Base-by-base conservation (phyloP, 2,329 filamentous ascomycete species). In the Nigrospora oryzae region DNA sequence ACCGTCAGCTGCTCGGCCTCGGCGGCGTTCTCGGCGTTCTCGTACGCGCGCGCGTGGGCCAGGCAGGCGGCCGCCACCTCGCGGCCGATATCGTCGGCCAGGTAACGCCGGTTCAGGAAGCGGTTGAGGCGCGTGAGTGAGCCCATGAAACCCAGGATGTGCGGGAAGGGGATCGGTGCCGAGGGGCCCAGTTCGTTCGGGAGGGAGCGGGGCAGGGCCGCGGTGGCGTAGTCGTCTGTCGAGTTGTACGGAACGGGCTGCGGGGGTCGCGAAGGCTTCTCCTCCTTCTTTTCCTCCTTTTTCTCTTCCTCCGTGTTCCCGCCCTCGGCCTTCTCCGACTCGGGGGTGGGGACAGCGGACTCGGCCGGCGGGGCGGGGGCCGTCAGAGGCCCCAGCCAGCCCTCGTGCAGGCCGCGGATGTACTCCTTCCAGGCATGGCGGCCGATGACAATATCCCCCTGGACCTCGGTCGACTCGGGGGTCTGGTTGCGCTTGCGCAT, bases 341-440 rank as follows among this genome's bases (percentile, higher is more conserved):
- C 40, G 8, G 40, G 14, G 19, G 28, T 30, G 8, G 40, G 40
- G 10, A 46, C 40, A 38, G 54, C 36, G n/a, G 48, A 47, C 34
- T 46, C 48, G 19, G 51, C 55, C 23, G 23, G 23, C 23, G 23
- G 23, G 8, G 46, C 44, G n/a, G 85, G 84, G 45, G 80, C 66
- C 47, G 84, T 79, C 37, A 95, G 69, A 8, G 93, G 89, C 0
- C 93, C 91, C 19, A 98, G 69, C 91, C 93, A 98, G 45, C 93
- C 93, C 66, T 98, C 93, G 62, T 98, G 93, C 53, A 97, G 61
- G 38, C 93, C 93, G 47, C 90, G 77, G 19, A 97, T 71, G 63
- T 97, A 98, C 66, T 98, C 93, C 68, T 96, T 98, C 93, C 93
- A 98, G 11, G 91, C 84, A 61, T 96, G 86, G 46, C 91, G 74